Conservation (phyloP, 2,329 filamentous ascomycete genomes). For the Emergomyces africanus region DNA sequence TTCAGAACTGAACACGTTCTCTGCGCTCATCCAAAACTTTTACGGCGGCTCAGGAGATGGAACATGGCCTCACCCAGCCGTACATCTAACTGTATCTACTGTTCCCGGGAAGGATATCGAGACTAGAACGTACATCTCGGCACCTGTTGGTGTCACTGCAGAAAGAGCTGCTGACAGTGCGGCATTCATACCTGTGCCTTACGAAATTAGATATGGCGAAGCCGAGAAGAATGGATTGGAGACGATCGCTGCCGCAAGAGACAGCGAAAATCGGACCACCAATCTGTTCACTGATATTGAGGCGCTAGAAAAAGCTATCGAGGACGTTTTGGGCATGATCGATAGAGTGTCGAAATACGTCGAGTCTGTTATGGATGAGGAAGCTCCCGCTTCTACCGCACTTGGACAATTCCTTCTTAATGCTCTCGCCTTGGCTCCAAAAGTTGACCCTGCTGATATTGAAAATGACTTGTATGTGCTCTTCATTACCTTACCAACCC, state of each 20-base stretch:
- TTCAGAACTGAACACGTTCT: conserved; percentile 95
- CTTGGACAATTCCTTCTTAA: conserved; percentile 94
- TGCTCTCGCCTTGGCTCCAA: conserved; percentile 81
- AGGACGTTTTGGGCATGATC: conserved; percentile 78
- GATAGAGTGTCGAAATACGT: conserved; percentile 89
- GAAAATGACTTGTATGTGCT: conserved; percentile 74
- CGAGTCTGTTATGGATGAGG: conserved; percentile 75
- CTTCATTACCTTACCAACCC: conserved; percentile 2
- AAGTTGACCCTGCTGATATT: conserved; percentile 81
- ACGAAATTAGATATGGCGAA: conserved; percentile 84
- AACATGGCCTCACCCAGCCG: conserved; percentile 92
- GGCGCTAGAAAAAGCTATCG: conserved; percentile 69
- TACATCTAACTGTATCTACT: conserved; percentile 90
- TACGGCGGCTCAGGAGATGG: conserved; percentile 94
- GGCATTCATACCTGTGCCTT: conserved; percentile 92
- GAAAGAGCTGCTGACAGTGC: conserved; percentile 94
- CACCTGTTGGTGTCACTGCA: conserved; percentile 85
- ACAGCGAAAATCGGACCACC: conserved; percentile 60
- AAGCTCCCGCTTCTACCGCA: conserved; percentile 77
- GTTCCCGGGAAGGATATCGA: conserved; percentile 79
- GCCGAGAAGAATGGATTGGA: conserved; percentile 66
- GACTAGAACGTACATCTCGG: conserved; percentile 86
- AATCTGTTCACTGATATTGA: conserved; percentile 79
- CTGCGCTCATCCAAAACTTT: conserved; percentile 98
- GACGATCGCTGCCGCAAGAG: conserved; percentile 69